Percentiles rank a stretch among this genome's conserved stretches.
Conservation (phyloP, 2,329 filamentous ascomycete genomes). For the Ophiocordyceps camponoti-rufipedis region DNA sequence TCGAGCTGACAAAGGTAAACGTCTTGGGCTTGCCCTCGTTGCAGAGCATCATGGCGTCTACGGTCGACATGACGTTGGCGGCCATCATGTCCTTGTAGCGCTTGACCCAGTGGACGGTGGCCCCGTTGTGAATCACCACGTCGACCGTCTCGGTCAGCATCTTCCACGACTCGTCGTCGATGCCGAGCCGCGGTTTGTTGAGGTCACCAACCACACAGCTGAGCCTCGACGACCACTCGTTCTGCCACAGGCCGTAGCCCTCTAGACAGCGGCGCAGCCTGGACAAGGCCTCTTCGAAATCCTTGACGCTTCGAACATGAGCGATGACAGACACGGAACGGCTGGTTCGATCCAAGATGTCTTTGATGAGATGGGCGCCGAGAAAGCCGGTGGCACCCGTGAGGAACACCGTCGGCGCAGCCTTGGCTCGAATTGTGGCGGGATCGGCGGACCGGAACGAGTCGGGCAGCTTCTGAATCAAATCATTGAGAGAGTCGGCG, state of each 20-base stretch:
- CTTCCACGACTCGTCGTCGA: slow-evolving; percentile 49
- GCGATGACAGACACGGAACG: slow-evolving; percentile 53
- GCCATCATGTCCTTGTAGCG: slow-evolving; percentile 54
- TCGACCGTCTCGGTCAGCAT: slow-evolving; percentile 48
- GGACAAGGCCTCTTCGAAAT: slow-evolving; percentile 48
- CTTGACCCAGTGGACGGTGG: slow-evolving; percentile 64
- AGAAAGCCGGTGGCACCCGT: slow-evolving; percentile 64
- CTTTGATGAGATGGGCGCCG: slow-evolving; percentile 54
- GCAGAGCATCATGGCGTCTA: slow-evolving; percentile 61
- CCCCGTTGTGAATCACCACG: slow-evolving; percentile 67
- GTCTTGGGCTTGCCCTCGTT: slow-evolving; percentile 47
- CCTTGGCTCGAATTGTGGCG: slow-evolving; percentile 37
- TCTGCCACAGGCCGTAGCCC: slow-evolving; percentile 62
- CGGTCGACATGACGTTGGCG: slow-evolving; percentile 65
- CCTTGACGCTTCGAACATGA: slow-evolving; percentile 35
- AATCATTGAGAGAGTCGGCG: slow-evolving; percentile 55
- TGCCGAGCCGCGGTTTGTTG: slow-evolving; percentile 50
- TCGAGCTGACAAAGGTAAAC: slow-evolving; percentile 58
- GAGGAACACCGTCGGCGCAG: slow-evolving; percentile 50
- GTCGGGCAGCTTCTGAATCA: slow-evolving; percentile 53
- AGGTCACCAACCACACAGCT: slow-evolving; percentile 60
- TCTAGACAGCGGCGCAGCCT: slow-evolving; percentile 58
- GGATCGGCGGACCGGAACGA: slow-evolving; percentile 40
- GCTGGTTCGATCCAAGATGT: slow-evolving; percentile 47
- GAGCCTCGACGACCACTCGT: slow-evolving; percentile 38